A percentile compares a stretch with the other conserved stretches of the same genome.
Evolutionary conservation across 1,139 yeast species (phyloP).

Genomic region (Yamadazyma friedrichii): DNA sequence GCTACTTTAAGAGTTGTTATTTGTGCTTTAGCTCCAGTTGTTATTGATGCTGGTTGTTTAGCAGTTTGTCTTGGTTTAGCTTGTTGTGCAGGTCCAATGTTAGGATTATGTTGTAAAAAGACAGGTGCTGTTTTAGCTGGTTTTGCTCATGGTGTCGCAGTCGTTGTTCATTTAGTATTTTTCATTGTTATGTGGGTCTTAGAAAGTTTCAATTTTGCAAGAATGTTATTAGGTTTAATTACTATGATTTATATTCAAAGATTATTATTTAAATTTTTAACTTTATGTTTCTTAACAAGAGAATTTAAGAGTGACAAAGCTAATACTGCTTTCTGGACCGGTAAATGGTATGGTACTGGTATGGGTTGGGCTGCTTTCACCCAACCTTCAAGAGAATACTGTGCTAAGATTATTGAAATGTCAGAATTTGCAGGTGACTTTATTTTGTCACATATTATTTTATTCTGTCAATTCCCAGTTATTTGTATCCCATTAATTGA

Average conservation of each 20-base stretch:
- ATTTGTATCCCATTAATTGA: slow-evolving; percentile 85
- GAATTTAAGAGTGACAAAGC: slow-evolving; percentile 97
- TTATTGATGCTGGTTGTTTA: slow-evolving; percentile 81
- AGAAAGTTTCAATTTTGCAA: slow-evolving; percentile 87
- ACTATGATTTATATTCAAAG: slow-evolving; percentile 89
- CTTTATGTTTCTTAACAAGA: slow-evolving; percentile 80
- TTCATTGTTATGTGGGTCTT: slow-evolving; percentile 96
- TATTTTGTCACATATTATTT: slow-evolving; percentile 81
- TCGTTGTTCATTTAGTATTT: slow-evolving; percentile 78
- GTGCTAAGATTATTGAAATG: slow-evolving; percentile 90
- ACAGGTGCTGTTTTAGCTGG: slow-evolving; percentile 98
- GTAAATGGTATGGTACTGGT: slow-evolving; percentile 97
- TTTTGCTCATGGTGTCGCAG: slow-evolving; percentile 93
- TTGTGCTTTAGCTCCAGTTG: slow-evolving; percentile 91
- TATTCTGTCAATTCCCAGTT: slow-evolving; percentile 88
- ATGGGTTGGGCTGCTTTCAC: slow-evolving; percentile 95
- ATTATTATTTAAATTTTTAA: slow-evolving; percentile 80
- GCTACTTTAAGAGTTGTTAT: slow-evolving; percentile 81
- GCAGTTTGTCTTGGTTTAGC: slow-evolving; percentile 74
- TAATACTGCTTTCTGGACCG: slow-evolving; percentile 99
- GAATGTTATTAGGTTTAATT: slow-evolving; percentile 83
- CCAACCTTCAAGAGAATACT: slow-evolving; percentile 94
- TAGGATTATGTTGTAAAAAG: slow-evolving; percentile 95
- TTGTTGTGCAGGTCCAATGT: slow-evolving; percentile 96
- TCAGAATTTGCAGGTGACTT: slow-evolving; percentile 98